Evolutionary conservation across 2,329 filamentous ascomycete genomes (phyloP), one percentile per base, ranked within the genome.

Genomic region (Epichloe typhina): DNA sequence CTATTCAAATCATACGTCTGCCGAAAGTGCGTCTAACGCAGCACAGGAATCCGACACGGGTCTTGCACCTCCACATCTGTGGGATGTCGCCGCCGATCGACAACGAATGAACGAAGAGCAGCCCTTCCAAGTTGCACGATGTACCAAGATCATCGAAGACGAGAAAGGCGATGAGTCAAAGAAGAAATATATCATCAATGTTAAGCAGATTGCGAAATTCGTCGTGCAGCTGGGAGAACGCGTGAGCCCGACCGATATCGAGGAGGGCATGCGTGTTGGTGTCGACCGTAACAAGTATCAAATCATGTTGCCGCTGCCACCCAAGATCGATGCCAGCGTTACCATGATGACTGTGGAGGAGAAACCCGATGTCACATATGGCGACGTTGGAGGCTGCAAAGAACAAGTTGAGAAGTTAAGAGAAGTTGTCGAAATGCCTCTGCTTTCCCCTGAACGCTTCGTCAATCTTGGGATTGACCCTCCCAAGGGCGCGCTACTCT

Each of bases 311-410:
- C 93, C 93, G 37, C 74, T 98, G 50, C 93, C 93, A 42, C 93
- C 93, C 37, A 98, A 97, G 78, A 98, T 98, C 73, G 93, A 98
- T 64, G 91, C 93, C 50, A 95, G 88, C 60, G 93, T 98, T 58
- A 98, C 93, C 39, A 98, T 98, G 93, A 98, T 98, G 93, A 97
- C 93, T 47, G 93, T 98, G 57, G 93, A 98, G 74, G 93, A 98
- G 73, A 98, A 98, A 76, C 93, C 93, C 15, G 93, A 98, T 68
- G 93, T 98, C 55, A 98, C 93, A 55, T 98, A 98, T 62, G 93
- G 93, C 60, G 93, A 98, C 73, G 91, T 98, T 40, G 93, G 93
- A 71, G 93, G 93, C 51, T 97, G 90, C 80, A 98, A 98, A 72
- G 93, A 98, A 71, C 93, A 98, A 72, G 95, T 98, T 40, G 93